Evolutionary conservation across 257 asterid genomes (phyloP).

Genomic region (Forsythia viridissima): DNA sequence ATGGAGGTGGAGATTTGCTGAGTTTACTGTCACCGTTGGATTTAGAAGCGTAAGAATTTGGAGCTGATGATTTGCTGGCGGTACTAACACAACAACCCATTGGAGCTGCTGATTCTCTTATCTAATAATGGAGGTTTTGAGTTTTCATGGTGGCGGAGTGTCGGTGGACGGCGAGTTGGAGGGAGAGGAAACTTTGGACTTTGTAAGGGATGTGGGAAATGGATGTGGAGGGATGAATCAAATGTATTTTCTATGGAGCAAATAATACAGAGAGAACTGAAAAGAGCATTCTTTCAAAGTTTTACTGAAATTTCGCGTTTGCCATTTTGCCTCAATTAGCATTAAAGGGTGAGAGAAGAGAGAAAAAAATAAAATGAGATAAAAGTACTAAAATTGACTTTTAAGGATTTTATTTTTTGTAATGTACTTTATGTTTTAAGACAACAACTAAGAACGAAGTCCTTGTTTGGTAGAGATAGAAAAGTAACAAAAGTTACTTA

Average conservation of each 20-base stretch:
- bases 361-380: background rate
- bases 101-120: background rate
- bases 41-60: constrained; percentile 2
- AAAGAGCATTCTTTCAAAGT: background rate
- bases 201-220: background rate
- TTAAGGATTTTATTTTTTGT: no score
- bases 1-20: constrained; percentile 59
- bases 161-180: background rate
- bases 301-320: background rate
- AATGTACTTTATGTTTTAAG: no score
- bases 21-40: constrained; percentile 9
- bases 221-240: background rate
- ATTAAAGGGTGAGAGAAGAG: no score
- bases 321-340: background rate
- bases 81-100: constrained; percentile 73
- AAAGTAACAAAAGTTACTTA: no score
- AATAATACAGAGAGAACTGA: background rate
- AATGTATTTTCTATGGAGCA: background rate
- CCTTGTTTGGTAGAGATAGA: no score
- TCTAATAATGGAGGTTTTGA: background rate
- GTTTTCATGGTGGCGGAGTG: background rate
- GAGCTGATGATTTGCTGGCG: background rate
- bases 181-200: background rate
- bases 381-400: no score
- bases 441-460: no score